Percentiles rank a stretch among this genome's conserved stretches.
Evolutionary conservation across 208 protist species (phyloP).

Genomic region (Crithidia sp.): DNA sequence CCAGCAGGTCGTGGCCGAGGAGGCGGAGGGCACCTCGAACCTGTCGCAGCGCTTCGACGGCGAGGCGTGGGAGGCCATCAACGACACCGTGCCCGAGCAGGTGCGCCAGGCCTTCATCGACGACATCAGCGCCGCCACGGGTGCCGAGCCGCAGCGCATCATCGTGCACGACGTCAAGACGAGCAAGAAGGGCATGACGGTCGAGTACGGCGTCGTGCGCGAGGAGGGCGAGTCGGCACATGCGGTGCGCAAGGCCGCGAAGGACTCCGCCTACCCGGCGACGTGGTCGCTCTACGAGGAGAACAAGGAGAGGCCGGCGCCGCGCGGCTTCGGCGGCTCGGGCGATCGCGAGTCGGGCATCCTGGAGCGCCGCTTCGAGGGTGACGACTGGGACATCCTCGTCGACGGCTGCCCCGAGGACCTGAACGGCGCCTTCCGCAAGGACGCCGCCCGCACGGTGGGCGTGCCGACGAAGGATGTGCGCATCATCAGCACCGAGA

Average conservation of each 20-base stretch:
- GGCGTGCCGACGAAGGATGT: constrained; percentile 41
- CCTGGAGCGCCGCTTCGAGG: constrained; percentile 62
- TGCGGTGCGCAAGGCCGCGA: constrained; percentile 32
- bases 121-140: constrained; percentile 31
- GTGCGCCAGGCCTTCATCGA: constrained; percentile 33
- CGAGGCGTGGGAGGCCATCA: constrained; percentile 37
- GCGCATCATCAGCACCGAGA: constrained; percentile 41
- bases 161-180: constrained; percentile 34
- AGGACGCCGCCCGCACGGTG: constrained; percentile 43
- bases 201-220: constrained; percentile 31
- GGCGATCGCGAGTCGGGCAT: constrained; percentile 37
- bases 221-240: constrained; percentile 34
- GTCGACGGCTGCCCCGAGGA: constrained; percentile 44
- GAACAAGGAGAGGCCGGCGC: constrained; percentile 26
- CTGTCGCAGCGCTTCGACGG: constrained; percentile 46
- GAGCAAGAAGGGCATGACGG: constrained; percentile 37
- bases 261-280: constrained; percentile 24
- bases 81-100: constrained; percentile 16
- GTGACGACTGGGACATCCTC: constrained; percentile 74
- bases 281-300: constrained; percentile 41
- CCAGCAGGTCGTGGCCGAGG: constrained; percentile 39
- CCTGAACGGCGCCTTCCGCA: constrained; percentile 53
- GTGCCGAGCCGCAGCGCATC: constrained; percentile 19
- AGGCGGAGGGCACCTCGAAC: constrained; percentile 34
- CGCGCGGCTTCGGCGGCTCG: constrained; percentile 10